Conservation (phyloP, 768 basidiomycete genomes). For the Paxillus ammoniavirescens region DNA sequence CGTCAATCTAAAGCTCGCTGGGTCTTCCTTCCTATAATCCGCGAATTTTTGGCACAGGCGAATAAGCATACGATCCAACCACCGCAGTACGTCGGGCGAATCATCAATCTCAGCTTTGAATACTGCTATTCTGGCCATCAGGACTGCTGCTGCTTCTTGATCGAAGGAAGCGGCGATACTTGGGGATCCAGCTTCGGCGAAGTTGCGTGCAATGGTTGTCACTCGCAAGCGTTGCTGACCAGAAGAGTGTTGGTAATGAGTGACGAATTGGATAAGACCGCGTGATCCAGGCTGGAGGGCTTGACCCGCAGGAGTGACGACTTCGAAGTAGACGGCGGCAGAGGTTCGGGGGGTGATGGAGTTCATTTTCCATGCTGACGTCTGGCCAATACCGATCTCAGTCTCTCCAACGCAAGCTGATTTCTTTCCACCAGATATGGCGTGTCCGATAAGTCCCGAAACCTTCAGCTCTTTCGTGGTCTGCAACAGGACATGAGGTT, state of each 20-base stretch:
- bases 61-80: constrained; percentile 99
- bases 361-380: constrained; percentile 98
- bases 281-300: constrained; percentile 85
- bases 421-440: constrained; percentile 96
- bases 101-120: constrained; percentile 99
- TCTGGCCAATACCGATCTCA: constrained; percentile 98
- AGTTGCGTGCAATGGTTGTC: constrained; percentile 97
- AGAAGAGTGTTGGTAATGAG: constrained; percentile 96
- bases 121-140: constrained; percentile 98
- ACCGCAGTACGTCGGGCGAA: constrained; percentile 91
- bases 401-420: constrained; percentile 97
- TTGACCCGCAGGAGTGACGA: constrained; percentile 95
- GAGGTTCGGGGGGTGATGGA: constrained; percentile 84
- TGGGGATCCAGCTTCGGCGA: constrained; percentile 96
- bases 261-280: constrained; percentile 96
- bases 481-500: constrained; percentile 37
- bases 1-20: constrained; percentile 85
- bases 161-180: constrained; percentile 93
- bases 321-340: constrained; percentile 95
- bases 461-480: constrained; percentile 99
- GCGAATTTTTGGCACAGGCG: constrained; percentile 99
- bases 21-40: constrained; percentile 97
- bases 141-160: constrained; percentile 95
- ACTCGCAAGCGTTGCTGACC: constrained; percentile 95
- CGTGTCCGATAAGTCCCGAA: constrained; percentile 96